These are phyloP conservation scores for Leccinum pachyderme DNA, from an alignment of 1,284 basidiomycete genomes.

Conservation along the genomic window DNA sequence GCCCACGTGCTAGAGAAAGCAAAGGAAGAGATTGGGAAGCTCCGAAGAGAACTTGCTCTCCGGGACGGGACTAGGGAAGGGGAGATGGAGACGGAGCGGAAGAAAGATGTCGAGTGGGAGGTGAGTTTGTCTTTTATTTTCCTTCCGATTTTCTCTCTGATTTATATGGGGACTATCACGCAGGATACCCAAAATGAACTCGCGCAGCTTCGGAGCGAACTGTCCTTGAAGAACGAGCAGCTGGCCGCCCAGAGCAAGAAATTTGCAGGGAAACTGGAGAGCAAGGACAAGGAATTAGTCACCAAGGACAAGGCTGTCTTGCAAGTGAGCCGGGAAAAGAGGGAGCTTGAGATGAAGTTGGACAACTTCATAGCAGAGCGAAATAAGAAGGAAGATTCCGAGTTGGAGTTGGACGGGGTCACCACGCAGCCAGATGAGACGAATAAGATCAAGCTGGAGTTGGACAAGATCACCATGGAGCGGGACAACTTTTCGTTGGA, in stretches of 20 bases:
- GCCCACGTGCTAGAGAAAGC: neutral
- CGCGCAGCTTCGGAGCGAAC: neutral
- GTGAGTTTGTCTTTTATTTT: neutral
- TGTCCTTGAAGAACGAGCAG: neutral
- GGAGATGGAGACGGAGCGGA: neutral
- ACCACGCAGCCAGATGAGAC: neutral
- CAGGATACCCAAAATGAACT: neutral
- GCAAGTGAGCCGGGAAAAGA: constrained; percentile 11
- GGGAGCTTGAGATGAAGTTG: neutral
- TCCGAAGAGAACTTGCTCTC: neutral
- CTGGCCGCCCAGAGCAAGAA: neutral
- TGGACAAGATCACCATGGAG: neutral
- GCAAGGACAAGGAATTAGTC: neutral
- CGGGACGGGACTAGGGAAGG: neutral
- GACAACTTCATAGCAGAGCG: neutral
- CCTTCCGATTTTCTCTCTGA: neutral
- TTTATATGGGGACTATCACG: neutral
- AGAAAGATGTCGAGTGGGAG: neutral
- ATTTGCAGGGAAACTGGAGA: neutral
- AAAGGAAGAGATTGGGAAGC: neutral
- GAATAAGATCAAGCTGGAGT: neutral
- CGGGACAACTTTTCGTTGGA: constrained; percentile 54
- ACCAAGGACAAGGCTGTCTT: constrained; percentile 8
- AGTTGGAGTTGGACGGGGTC: neutral
- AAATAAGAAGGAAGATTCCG: neutral